These are phyloP conservation scores for Phytophthora cactorum DNA, from an alignment of 352 stramenopile genomes.

Conservation along the genomic window DNA sequence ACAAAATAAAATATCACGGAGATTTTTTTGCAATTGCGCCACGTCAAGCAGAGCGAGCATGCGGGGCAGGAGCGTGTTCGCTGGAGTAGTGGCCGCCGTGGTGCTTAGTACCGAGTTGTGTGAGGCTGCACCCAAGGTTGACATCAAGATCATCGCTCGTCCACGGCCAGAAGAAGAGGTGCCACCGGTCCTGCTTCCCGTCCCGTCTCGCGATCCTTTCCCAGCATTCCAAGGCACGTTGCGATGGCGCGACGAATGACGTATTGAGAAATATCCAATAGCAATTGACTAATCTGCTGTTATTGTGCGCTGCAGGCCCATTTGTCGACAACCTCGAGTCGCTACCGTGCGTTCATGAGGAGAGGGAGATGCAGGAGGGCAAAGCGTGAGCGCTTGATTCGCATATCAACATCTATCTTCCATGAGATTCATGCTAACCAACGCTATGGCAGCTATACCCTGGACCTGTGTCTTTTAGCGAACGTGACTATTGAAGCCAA, in stretches of 20 bases:
- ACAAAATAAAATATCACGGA: background rate
- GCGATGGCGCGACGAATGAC: constrained; percentile 1
- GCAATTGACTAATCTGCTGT: background rate
- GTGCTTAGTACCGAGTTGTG: constrained; percentile 37
- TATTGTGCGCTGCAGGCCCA: constrained; percentile 34
- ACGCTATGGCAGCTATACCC: constrained; percentile 43
- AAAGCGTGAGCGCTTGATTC: constrained; percentile 44
- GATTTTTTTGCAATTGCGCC: constrained; percentile 16
- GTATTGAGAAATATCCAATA: constrained; percentile 7
- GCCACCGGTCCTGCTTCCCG: constrained; percentile 26
- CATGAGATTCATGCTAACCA: background rate
- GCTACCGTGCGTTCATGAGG: constrained; percentile 53
- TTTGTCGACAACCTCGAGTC: constrained; percentile 42
- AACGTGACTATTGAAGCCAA: constrained; percentile 64
- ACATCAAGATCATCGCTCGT: constrained; percentile 65
- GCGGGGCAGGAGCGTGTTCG: constrained; percentile 27
- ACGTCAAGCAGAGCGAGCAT: constrained; percentile 22
- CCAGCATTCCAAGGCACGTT: constrained; percentile 44
- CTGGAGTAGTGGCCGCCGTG: constrained; percentile 18
- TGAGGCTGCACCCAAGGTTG: constrained; percentile 52
- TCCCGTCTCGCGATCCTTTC: constrained; percentile 60
- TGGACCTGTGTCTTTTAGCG: constrained; percentile 66
- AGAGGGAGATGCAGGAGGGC: constrained; percentile 43
- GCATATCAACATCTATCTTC: background rate
- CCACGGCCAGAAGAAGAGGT: constrained; percentile 21